phyloP scores from a whole-genome alignment of 164 flowering plant species.

The Euptelea pleiosperma region DNA sequence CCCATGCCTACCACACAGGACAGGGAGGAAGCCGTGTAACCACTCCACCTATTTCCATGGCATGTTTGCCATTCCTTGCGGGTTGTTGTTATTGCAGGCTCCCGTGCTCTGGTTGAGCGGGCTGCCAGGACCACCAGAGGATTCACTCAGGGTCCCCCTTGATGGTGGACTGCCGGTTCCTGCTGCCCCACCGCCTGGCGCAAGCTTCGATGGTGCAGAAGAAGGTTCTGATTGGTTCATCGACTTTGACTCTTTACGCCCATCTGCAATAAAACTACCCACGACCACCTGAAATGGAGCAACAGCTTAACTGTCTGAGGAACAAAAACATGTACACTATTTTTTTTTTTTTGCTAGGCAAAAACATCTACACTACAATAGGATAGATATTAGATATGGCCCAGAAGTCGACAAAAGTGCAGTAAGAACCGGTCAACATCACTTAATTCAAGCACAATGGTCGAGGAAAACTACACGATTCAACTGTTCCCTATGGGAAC shows the following conservation, averaged over 20 bases:
- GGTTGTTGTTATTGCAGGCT: conserved; percentile 50
- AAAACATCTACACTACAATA: too few relatives aligned
- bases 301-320: background rate
- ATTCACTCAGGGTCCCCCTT: conserved; percentile 71
- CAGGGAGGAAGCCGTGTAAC: background rate
- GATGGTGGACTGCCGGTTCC: conserved; percentile 69
- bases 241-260: conserved; percentile 45
- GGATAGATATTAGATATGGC: too few relatives aligned
- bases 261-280: conserved; percentile 68
- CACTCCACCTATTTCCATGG: conserved; percentile 55
- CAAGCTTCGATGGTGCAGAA: conserved; percentile 32
- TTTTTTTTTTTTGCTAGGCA: too few relatives aligned
- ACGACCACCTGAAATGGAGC: conserved; percentile 62
- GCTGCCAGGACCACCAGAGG: conserved; percentile 87
- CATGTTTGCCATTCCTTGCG: conserved; percentile 43
- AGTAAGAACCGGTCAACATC: too few relatives aligned
- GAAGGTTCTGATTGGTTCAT: conserved; percentile 33
- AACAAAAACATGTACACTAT: conserved; percentile 1
- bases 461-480: too few relatives aligned
- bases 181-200: conserved; percentile 29
- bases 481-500: too few relatives aligned
- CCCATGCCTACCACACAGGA: conserved; percentile 16
- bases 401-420: too few relatives aligned
- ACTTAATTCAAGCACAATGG: too few relatives aligned
- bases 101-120: conserved; percentile 71